Evolutionary conservation across 2,329 filamentous ascomycete genomes (phyloP), one percentile per base, ranked within the genome.

Genomic region (Ciborinia camelliae): DNA sequence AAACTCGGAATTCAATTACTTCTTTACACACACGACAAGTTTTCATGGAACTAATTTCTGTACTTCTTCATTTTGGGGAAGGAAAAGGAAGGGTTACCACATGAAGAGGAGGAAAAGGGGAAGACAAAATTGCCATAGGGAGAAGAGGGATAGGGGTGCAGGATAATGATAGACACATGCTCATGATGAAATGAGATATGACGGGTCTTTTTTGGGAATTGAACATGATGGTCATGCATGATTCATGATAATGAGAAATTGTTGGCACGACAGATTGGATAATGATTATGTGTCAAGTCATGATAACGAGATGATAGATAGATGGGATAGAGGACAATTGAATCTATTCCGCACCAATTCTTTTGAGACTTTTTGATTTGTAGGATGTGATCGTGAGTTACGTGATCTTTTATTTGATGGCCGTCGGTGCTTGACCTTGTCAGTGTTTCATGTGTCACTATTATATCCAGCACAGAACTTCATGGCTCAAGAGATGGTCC

Each of bases 261-360:
- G 4, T 59, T 59, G 55, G 14, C 55, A 59, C 28, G 30, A 47
- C 12, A 20, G 28, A 59, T 47, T 59, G 41, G 30, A 59, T 47
- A 35, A 47, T 59, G 55, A 35, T 58, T 47, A 48, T 7, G 20
- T 59, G 55, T 47, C 41, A 59, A 8, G 20, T 37, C 55, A 47
- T 48, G 55, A 59, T 26, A 35, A 59, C 41, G 41, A 47, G 45
- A 37, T 45, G 20, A 59, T 59, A 47, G 55, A 35, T 58, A 6
- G 41, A 59, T 59, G 30, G 75, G 73, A 76, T 82, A 82, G 81
- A 82, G 65, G 80, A 79, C 81, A 72, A 71, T 81, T 81, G 81
- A 83, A 82, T 81, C 80, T 68, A 61, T 63, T 68, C 59, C 63
- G 39, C n/a, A 43, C 20, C 26, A 50, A 23, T 18, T 10, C 6